Conservation (phyloP, 164 flowering plant species). For the Kalanchoe fedtschenkoi region DNA sequence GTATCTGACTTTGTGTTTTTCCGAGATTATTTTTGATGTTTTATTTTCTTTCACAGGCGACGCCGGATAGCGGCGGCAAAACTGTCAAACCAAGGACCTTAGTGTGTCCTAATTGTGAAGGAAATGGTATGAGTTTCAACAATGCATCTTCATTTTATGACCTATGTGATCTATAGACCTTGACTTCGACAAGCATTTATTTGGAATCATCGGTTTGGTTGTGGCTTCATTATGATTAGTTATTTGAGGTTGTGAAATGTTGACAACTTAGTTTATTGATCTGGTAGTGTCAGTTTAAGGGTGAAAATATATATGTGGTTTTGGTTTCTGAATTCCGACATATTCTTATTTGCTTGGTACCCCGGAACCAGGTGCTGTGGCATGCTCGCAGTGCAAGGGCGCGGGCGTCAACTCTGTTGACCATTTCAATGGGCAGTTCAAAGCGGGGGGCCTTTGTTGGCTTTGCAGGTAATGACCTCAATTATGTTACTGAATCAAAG, state of each 20-base stretch:
- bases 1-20: neutral
- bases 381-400: conserved; percentile 75
- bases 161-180: neutral
- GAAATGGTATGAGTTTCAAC: conserved; percentile 51
- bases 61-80: conserved; percentile 18
- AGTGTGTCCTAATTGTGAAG: conserved; percentile 71
- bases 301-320: neutral
- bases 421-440: conserved; percentile 83
- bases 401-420: conserved; percentile 68
- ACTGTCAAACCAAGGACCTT: conserved; percentile 47
- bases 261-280: no score
- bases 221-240: no score
- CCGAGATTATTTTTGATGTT: neutral
- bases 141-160: neutral
- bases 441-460: conserved; percentile 89
- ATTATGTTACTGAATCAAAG: neutral
- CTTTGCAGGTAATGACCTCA: conserved; percentile 65
- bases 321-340: neutral
- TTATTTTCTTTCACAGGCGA: conserved; percentile 35
- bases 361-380: conserved; percentile 51
- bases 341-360: conserved; percentile 4
- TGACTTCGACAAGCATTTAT: no score
- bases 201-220: neutral
- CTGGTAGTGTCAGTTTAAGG: neutral
- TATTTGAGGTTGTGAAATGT: no score